Base-by-base conservation (phyloP, 2,329 filamentous ascomycete species). In the Arthrobotrys iridis region DNA sequence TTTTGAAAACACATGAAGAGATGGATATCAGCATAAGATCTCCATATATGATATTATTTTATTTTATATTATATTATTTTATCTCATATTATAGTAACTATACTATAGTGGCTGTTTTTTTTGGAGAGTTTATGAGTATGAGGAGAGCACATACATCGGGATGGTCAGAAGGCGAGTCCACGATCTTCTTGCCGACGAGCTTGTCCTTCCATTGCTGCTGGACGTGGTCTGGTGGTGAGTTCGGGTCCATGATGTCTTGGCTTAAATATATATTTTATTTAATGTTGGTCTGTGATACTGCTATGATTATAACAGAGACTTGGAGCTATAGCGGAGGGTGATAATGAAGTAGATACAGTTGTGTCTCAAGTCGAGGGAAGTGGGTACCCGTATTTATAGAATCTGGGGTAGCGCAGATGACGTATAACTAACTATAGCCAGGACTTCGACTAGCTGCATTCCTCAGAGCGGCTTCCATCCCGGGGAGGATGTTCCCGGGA, bases 131-230 rank as follows among this genome's bases (percentile, higher is more conserved):
- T 18, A 41, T 10, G 13, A 22, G 26, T 35, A 45, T 13, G 6
- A 2, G 24, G 40, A 8, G 40, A 11, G 10, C 20, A 26, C 45
- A 4, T 40, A 75, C 71, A 18, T 50, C 74, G 3, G 75, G 50
- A 11, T 74, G 33, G 22, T 66, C 58, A 5, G 72, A 65, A 1
- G 58, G 59, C 11, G 46, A 66, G 18, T 78, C 78, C 13, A 73
- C 62, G 33, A 79, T 71, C 45, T 78, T 78, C 71, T 79, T 79
- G 24, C 79, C 79, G 24, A 77, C 52, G 26, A 79, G 77, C 50
- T 79, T 79, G 15, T 46, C 52, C 18, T 62, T 45, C 79, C 78
- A 79, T 52, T 77, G 45, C 64, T 77, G 13, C 43, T 76, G 24
- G 22, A 71, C 43, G 3, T 71, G 1, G 3, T 40, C 28, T 6